Conservation (phyloP, 352 stramenopile species). For the Peronospora destructor region DNA sequence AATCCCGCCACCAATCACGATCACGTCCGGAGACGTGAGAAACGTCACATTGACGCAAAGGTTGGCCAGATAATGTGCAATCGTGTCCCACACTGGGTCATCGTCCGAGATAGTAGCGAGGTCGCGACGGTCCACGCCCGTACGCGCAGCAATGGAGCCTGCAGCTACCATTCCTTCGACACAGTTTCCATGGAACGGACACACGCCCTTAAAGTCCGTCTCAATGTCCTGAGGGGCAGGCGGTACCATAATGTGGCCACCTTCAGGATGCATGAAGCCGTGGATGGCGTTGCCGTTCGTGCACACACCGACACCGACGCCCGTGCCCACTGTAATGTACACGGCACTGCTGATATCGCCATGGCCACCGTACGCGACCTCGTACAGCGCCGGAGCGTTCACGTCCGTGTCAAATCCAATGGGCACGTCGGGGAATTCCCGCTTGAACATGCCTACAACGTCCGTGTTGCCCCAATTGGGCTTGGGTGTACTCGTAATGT, state of each 20-base stretch:
- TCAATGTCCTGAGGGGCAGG: slow-evolving; percentile 65
- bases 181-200: slow-evolving; percentile 87
- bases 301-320: slow-evolving; percentile 92
- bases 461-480: slow-evolving; percentile 86
- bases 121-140: slow-evolving; percentile 60
- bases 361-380: slow-evolving; percentile 84
- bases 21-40: slow-evolving; percentile 89
- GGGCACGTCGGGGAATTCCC: slow-evolving; percentile 59
- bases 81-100: slow-evolving; percentile 88
- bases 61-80: slow-evolving; percentile 93
- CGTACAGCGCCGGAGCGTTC: slow-evolving; percentile 93
- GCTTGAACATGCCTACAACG: slow-evolving; percentile 65
- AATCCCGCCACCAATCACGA: slow-evolving; percentile 93
- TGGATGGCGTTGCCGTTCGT: slow-evolving; percentile 89
- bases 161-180: slow-evolving; percentile 90
- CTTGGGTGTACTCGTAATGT: slow-evolving; percentile 94
- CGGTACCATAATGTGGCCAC: slow-evolving; percentile 74
- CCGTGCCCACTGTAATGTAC: slow-evolving; percentile 96
- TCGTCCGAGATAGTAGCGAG: slow-evolving; percentile 79
- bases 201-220: slow-evolving; percentile 71
- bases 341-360: slow-evolving; percentile 68
- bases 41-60: slow-evolving; percentile 92
- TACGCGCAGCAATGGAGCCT: slow-evolving; percentile 85
- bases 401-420: slow-evolving; percentile 96
- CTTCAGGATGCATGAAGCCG: slow-evolving; percentile 94